These are phyloP conservation scores for Entelexis paramagnoliae DNA, from an alignment of 1,139 yeast species.

Conservation along the genomic window DNA sequence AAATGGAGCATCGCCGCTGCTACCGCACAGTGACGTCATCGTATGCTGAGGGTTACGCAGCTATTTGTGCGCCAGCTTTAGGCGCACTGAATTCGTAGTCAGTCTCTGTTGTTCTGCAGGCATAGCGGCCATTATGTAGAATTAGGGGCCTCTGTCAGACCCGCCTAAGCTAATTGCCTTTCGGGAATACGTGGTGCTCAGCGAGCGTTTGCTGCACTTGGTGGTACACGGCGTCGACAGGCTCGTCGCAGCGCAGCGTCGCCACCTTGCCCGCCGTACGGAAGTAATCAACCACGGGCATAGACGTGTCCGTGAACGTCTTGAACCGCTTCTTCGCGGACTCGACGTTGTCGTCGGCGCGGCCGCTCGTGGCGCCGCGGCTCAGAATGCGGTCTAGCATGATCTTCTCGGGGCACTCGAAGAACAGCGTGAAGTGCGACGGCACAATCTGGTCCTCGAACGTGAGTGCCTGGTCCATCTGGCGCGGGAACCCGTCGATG, in stretches of 20 bases:
- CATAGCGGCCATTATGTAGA: too few species aligned
- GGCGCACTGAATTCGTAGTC: too few species aligned
- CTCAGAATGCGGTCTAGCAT: constrained; percentile 79
- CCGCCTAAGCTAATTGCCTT: background rate
- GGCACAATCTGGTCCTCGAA: constrained; percentile 73
- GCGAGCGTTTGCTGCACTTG: constrained; percentile 59
- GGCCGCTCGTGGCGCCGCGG: constrained; percentile 91
- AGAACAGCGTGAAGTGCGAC: constrained; percentile 64
- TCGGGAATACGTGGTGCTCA: constrained; percentile 26
- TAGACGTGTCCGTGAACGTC: constrained; percentile 77
- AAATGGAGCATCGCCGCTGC: too few species aligned
- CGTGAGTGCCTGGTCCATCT: constrained; percentile 93
- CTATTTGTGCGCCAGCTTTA: too few species aligned
- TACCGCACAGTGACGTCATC: too few species aligned
- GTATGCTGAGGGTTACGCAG: too few species aligned
- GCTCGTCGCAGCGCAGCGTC: constrained; percentile 63
- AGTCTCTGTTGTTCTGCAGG: too few species aligned
- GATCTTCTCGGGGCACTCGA: constrained; percentile 85
- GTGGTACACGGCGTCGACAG: constrained; percentile 68
- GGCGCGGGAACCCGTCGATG: constrained; percentile 94
- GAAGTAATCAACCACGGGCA: constrained; percentile 88
- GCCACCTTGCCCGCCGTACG: constrained; percentile 68
- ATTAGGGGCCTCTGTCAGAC: too few species aligned
- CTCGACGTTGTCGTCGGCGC: constrained; percentile 86
- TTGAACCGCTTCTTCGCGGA: constrained; percentile 80